Base-by-base conservation (phyloP, 805 yeast genomes). In the Maudiozyma pseudohumilis region DNA sequence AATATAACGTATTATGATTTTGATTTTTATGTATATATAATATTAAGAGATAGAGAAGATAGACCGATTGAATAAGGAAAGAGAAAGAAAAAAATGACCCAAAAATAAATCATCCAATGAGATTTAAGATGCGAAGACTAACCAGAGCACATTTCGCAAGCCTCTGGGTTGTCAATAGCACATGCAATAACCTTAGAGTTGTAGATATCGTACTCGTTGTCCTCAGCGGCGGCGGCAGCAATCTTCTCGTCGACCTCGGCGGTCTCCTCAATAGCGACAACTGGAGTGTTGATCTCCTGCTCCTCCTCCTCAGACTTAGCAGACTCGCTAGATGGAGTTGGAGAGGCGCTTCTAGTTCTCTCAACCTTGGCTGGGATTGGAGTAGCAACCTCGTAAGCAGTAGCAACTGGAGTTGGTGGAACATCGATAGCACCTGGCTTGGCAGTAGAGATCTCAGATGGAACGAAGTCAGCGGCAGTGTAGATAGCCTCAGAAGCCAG, bases 111-210 rank as follows among this genome's bases (percentile, higher is more conserved):
- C 32, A 29, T 8, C 12, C n/a, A 17, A 29, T 9, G 31, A 28
- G 12, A 26, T 26, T 13, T 21, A 11, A 21, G 19, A 25, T 23
- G 23, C 16, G 9, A 8, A 8, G 29, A 40, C 63, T 66, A 92
- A 69, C 97, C 97, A 42, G 97, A 89, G 70, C 98, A 92, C 97
- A 92, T 92, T 58, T 89, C 89, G 67, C 98, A 89, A 35, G 97
- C 77, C 67, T 85, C 97, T 42, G 96, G 96, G 68, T 92, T 89
- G 61, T 83, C 79, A 61, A 92, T 87, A 40, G 96, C 94, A 70
- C 98, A 89, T 25, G 96, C 96, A 65, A 89, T 77, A 24, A 83
- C 97, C 64, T 88, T 80, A 19, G 94, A 81, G 63, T 89, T 85
- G 73, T 69, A 92, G 51, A 89, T 89, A 60, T 89, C 95, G 41